Conservation (phyloP, 371 early-diverging fungal species). For the Mucor sp. region DNA sequence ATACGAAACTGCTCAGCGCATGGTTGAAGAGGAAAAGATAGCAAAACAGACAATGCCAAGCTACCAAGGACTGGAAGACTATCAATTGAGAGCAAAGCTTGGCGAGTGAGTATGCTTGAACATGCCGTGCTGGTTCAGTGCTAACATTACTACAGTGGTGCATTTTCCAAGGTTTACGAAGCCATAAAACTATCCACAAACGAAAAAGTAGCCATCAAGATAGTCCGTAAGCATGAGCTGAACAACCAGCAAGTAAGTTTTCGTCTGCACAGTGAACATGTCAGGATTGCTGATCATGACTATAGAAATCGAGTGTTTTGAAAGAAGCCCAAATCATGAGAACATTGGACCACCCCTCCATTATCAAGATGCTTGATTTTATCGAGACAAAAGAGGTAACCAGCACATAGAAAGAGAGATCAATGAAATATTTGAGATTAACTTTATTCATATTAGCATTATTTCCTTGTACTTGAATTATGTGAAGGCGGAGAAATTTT, state of each 20-base stretch:
- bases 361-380: constrained; percentile 73
- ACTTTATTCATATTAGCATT: constrained; percentile 15
- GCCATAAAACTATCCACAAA: constrained; percentile 61
- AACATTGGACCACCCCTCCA: constrained; percentile 77
- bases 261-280: not conserved
- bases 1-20: constrained; percentile 29
- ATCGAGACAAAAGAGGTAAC: constrained; percentile 66
- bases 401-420: not conserved
- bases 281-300: not conserved
- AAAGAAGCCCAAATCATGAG: constrained; percentile 90
- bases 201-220: constrained; percentile 83
- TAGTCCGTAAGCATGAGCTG: constrained; percentile 66
- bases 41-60: constrained; percentile 43
- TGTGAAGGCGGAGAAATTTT: constrained; percentile 71
- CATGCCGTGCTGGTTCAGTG: not conserved
- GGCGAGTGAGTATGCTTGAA: constrained; percentile 59
- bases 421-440: not conserved
- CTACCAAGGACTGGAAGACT: constrained; percentile 59
- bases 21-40: constrained; percentile 36
- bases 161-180: constrained; percentile 83
- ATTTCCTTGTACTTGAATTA: constrained; percentile 30
- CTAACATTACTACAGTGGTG: constrained; percentile 58
- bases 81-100: constrained; percentile 57
- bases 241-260: constrained; percentile 56
- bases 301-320: constrained; percentile 73